phyloP scores from a whole-genome alignment of 2,329 filamentous ascomycete genomes.

The Sporothrix mexicana region DNA sequence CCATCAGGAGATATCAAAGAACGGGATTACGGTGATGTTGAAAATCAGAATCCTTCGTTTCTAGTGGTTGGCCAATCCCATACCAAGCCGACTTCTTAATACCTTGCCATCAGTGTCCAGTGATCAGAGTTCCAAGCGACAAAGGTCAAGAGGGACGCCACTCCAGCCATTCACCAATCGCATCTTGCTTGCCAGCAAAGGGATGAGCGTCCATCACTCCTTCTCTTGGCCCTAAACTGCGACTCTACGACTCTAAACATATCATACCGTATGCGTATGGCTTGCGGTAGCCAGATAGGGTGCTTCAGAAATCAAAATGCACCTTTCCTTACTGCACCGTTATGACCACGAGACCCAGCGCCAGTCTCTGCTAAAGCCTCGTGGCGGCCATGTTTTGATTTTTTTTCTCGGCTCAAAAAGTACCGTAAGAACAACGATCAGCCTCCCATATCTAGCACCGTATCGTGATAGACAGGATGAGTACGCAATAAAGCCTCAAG shows the following conservation, averaged over 20 bases:
- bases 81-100: background rate
- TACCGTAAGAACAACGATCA: background rate
- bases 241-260: background rate
- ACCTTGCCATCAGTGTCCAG: background rate
- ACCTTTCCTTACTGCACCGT: too few relatives aligned
- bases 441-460: background rate
- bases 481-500: background rate
- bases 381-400: constrained; percentile 23
- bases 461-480: background rate
- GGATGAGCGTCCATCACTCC: background rate
- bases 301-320: background rate
- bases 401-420: background rate
- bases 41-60: background rate
- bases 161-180: constrained; percentile 9
- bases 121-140: background rate
- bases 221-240: constrained; percentile 4
- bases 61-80: background rate
- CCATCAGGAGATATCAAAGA: too few relatives aligned
- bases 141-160: background rate
- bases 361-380: background rate
- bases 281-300: background rate
- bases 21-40: too few relatives aligned
- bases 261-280: background rate
- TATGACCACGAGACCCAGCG: background rate
- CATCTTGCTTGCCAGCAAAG: background rate